These are phyloP conservation scores for Fistulinella cinereoalba DNA, from an alignment of 1,284 basidiomycete species.

Conservation along the genomic window DNA sequence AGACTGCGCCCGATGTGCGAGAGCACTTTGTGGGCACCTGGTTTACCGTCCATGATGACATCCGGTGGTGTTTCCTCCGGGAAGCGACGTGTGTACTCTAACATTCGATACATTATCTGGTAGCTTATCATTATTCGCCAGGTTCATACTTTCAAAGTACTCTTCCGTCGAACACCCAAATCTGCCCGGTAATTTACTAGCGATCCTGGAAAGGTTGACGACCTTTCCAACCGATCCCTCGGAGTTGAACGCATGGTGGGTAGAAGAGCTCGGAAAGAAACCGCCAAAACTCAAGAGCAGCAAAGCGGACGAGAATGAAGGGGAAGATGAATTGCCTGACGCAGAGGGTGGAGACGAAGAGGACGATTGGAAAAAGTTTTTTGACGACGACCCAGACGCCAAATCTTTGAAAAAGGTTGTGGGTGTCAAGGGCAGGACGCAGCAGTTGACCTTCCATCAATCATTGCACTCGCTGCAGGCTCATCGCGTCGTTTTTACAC, in stretches of 20 bases:
- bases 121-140: conserved; percentile 11
- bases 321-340: conserved; percentile 37
- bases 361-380: conserved; percentile 81
- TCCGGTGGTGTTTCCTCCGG: conserved; percentile 91
- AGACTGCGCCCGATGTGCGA: conserved; percentile 57
- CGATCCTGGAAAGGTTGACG: conserved; percentile 72
- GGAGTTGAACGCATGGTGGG: conserved; percentile 87
- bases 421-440: conserved; percentile 46
- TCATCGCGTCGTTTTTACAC: conserved; percentile 77
- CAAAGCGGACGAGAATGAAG: conserved; percentile 42
- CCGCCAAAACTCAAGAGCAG: conserved; percentile 51
- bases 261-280: conserved; percentile 65
- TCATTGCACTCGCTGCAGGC: conserved; percentile 70
- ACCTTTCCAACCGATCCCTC: conserved; percentile 77
- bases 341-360: conserved; percentile 49
- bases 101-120: not conserved
- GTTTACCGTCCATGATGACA: conserved; percentile 82
- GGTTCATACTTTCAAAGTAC: conserved; percentile 23
- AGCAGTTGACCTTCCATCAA: conserved; percentile 69
- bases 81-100: conserved; percentile 65
- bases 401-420: conserved; percentile 39
- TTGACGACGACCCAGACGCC: conserved; percentile 57
- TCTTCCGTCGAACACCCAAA: conserved; percentile 37
- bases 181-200: conserved; percentile 64
- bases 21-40: conserved; percentile 66